Evolutionary conservation across 306 rosid genomes (phyloP), one percentile per base, ranked within the genome.

Genomic region (Boehmeria nivea): DNA sequence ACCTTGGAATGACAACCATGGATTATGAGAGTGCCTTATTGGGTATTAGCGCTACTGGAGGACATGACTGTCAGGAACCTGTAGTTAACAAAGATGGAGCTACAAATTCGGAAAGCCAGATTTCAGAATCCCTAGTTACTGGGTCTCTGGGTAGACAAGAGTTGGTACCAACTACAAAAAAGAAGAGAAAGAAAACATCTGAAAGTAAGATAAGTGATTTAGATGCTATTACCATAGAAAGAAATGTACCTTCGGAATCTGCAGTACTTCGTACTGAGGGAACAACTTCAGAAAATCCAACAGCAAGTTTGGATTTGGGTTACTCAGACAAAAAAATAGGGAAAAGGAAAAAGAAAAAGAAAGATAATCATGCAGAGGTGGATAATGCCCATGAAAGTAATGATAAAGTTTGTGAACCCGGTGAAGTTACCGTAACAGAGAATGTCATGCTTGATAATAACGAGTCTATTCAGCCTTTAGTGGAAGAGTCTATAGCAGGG

Each of bases 401-500:
- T 16, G 57, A 53, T 38, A 60, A 40, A 38, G 56, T 33, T 54
- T 47, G 63, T 54, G 51, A 42, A 53, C 15, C 18, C 57, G 69
- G 65, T 24, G 66, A 50, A 24, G 63, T 49, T 55, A 36, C 17
- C 22, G 69, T 43, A 25, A 25, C 49, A 33, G 59, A 78, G 58
- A 12, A 36, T 61, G 58, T 43, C 42, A 16, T 43, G 21, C 61
- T 57, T 17, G 67, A 64, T 43, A 38, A 47, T 6, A 58, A 54
- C 65, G 57, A 57, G 49, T 57, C 72, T 44, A 22, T 60, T 3
- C 57, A 57, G 57, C 69, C 54, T 73, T 43, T 57, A n/a, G 60
- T 51, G 45, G 55, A 64, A 60, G 61, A 40, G 2, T 40, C 45
- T n/a, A 40, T 40, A 40, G 45, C 4, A 40, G 45, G n/a, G 17